Conservation (phyloP, 805 yeast species). For the Cyberlindnera saturnus region DNA sequence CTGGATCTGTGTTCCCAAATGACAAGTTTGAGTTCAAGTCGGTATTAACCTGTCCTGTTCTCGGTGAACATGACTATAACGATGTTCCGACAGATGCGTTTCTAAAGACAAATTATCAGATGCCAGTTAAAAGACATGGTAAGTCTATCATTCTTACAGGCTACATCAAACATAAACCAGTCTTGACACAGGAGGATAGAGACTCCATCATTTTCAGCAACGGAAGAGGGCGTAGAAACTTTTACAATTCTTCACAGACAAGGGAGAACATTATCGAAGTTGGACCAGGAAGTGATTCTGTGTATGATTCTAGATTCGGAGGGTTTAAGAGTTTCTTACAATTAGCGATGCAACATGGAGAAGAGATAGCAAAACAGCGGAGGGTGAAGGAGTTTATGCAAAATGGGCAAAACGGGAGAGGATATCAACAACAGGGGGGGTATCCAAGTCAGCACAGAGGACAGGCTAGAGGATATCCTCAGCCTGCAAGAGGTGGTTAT, state of each 20-base stretch:
- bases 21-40: conserved; percentile 26
- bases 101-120: conserved; percentile 44
- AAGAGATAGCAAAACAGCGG: conserved; percentile 12
- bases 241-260: conserved; percentile 21
- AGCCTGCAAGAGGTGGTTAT: conserved; percentile 21
- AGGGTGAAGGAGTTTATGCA: conserved; percentile 11
- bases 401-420: background rate
- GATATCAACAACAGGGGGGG: background rate
- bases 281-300: conserved; percentile 44
- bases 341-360: conserved; percentile 12
- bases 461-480: conserved; percentile 4
- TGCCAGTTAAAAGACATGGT: conserved; percentile 52
- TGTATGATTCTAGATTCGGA: conserved; percentile 43
- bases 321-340: conserved; percentile 42
- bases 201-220: conserved; percentile 46
- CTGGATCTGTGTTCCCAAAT: conserved; percentile 46
- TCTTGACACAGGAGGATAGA: conserved; percentile 63
- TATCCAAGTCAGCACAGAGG: background rate
- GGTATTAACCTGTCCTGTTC: conserved; percentile 29
- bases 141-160: conserved; percentile 87
- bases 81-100: conserved; percentile 37
- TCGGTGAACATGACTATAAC: conserved; percentile 26
- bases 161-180: conserved; percentile 53
- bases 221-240: conserved; percentile 24
- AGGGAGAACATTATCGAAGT: conserved; percentile 36